These are phyloP conservation scores for Metschnikowia borealis DNA, from an alignment of 805 yeast genomes.

Conservation along the genomic window DNA sequence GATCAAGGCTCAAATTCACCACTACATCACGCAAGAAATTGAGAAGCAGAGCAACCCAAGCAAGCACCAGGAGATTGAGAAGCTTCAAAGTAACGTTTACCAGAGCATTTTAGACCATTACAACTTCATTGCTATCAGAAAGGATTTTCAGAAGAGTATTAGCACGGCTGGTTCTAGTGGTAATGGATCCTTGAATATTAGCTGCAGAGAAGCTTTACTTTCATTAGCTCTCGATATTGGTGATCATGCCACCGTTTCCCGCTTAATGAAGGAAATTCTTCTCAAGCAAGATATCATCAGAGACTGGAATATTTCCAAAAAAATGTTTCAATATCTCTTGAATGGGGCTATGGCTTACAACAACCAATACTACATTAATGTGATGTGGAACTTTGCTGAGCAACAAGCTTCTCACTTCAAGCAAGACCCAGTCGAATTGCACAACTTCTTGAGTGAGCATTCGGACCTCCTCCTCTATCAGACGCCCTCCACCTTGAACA, in stretches of 20 bases:
- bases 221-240: conserved; percentile 30
- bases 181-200: neutral
- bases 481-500: conserved; percentile 6
- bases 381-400: conserved; percentile 33
- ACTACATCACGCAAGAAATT: conserved; percentile 18
- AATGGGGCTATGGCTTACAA: conserved; percentile 21
- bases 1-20: conserved; percentile 23
- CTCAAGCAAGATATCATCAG: conserved; percentile 27
- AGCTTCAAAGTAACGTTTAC: conserved; percentile 15
- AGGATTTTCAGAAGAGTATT: conserved; percentile 26
- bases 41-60: conserved; percentile 6
- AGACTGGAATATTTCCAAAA: conserved; percentile 28
- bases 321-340: conserved; percentile 27
- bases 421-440: conserved; percentile 19
- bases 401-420: conserved; percentile 27
- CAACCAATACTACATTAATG: conserved; percentile 26
- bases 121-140: conserved; percentile 32
- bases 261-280: conserved; percentile 34
- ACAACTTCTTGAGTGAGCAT: conserved; percentile 31
- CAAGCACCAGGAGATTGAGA: neutral
- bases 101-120: conserved; percentile 29
- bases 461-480: conserved; percentile 20
- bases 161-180: neutral
- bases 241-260: conserved; percentile 32
- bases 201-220: conserved; percentile 29